Percentiles rank a stretch among this genome's conserved stretches.
Conservation (phyloP, 805 yeast species). For the Scheffersomyces lignosus region DNA sequence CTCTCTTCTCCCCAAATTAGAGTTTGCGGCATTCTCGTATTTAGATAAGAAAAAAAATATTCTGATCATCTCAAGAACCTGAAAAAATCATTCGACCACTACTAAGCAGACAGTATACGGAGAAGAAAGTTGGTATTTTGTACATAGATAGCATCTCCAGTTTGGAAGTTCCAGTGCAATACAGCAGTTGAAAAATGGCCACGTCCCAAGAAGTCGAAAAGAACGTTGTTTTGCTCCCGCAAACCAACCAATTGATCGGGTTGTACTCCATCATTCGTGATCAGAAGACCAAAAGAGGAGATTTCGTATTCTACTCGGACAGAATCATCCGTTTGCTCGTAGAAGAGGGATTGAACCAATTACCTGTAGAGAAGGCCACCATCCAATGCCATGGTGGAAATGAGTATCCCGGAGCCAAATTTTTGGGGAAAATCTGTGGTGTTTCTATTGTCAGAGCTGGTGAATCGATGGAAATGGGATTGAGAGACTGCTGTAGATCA, state of each 20-base stretch:
- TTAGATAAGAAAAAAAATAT: no score
- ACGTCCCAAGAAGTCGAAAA: constrained; percentile 20
- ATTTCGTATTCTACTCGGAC: constrained; percentile 93
- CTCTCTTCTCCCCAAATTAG: no score
- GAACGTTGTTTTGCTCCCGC: constrained; percentile 74
- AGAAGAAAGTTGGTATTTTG: no score
- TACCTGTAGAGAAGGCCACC: constrained; percentile 73
- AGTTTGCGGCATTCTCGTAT: no score
- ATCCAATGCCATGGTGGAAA: constrained; percentile 79
- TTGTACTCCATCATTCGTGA: constrained; percentile 90
- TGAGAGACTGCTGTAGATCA: constrained; percentile 94
- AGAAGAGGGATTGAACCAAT: constrained; percentile 91
- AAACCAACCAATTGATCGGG: constrained; percentile 86
- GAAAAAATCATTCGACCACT: no score
- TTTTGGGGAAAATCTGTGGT: constrained; percentile 94
- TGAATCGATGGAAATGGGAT: constrained; percentile 98
- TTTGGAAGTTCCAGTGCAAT: no score
- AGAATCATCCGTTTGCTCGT: constrained; percentile 90
- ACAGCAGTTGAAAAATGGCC: no score
- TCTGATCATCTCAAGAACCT: no score
- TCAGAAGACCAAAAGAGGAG: constrained; percentile 76
- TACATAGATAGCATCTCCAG: no score
- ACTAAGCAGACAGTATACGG: no score
- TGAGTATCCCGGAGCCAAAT: constrained; percentile 71
- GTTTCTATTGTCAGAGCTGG: constrained; percentile 98